Evolutionary conservation across 2,329 filamentous ascomycete species (phyloP).

Genomic region (Colletotrichum chrysophilum): DNA sequence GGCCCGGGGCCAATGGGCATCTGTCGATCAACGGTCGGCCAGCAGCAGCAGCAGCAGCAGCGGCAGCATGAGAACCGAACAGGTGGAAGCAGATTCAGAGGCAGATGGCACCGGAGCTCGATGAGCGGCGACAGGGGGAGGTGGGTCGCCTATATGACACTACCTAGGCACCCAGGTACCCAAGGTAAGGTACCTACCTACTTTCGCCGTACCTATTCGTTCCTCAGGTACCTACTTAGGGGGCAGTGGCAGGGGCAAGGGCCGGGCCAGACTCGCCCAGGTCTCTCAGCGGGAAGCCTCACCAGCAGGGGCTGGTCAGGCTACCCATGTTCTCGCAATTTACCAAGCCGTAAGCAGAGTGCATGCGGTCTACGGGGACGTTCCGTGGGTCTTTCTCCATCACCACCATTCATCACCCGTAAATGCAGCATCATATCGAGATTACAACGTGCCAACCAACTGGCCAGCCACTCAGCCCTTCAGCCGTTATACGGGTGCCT

Average conservation of each 20-base stretch:
- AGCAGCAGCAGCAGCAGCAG: background rate
- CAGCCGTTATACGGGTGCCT: slow-evolving; percentile 15
- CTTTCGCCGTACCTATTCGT: no score
- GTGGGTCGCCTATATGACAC: background rate
- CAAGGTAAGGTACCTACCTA: no score
- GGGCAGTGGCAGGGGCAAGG: background rate
- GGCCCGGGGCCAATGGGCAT: slow-evolving; percentile 8
- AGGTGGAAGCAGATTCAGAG: background rate
- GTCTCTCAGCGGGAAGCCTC: background rate
- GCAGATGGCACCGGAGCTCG: background rate
- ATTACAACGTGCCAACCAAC: slow-evolving; percentile 11
- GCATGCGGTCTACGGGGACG: background rate
- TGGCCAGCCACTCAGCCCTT: slow-evolving; percentile 1
- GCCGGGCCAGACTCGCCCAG: background rate
- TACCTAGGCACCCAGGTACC: no score
- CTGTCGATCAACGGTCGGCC: slow-evolving; percentile 16
- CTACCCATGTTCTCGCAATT: background rate
- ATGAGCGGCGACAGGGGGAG: background rate
- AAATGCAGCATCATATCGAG: slow-evolving; percentile 4
- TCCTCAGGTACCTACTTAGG: no score
- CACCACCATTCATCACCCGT: background rate
- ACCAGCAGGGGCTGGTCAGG: background rate
- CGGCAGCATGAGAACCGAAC: background rate
- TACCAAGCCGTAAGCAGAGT: background rate
- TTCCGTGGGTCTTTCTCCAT: background rate